Evolutionary conservation across 208 protist species (phyloP), one percentile per base, ranked within the genome.

Genomic region (Crithidia expoeki): DNA sequence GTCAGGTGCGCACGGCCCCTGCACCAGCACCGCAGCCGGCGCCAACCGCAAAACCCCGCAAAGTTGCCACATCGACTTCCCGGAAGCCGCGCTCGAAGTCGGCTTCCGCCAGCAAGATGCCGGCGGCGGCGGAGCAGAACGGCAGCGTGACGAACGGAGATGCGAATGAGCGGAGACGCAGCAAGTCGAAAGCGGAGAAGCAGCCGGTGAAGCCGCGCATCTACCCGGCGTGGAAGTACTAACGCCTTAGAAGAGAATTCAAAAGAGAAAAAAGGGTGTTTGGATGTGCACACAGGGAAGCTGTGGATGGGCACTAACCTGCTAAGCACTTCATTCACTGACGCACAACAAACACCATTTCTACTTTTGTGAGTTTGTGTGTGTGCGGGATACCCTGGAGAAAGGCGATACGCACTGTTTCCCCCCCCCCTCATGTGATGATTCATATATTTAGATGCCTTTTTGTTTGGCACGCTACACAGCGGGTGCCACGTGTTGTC

Each of bases 1-100:
- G 40, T 19, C 50, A 72, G 50, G 33, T 63, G 40, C 72, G 64
- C 23, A 62, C 36, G 17, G 72, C 40, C 2, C 64, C 58, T 2
- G 33, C 63, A 0, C 65, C 72, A 5, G 38, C 55, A 2, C 71
- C 71, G 1, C 62, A 50, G 47, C 53, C 57, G 42, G 46, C 63
- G 2, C 56, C 71, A 0, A 17, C 47, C 0, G 33, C 63, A 36
- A 17, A 4, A 44, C 21, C 42, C 27, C 36, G 28, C 5, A 36
- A 34, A 60, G 27, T 60, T 7, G 53, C 59, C 9, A 30, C 50
- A 16, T 28, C 60, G n/a, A 12, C 25, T 16, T 6, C 51, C 23
- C 28, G 21, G 16, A 57, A 58, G 36, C 27, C 27, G 27, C 57
- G 32, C 34, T 17, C 47, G 3, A 21, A 21, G 17, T 65, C 47